phyloP scores from a whole-genome alignment of 2,329 filamentous ascomycete genomes.

The Emmonsiellopsis sp. region DNA sequence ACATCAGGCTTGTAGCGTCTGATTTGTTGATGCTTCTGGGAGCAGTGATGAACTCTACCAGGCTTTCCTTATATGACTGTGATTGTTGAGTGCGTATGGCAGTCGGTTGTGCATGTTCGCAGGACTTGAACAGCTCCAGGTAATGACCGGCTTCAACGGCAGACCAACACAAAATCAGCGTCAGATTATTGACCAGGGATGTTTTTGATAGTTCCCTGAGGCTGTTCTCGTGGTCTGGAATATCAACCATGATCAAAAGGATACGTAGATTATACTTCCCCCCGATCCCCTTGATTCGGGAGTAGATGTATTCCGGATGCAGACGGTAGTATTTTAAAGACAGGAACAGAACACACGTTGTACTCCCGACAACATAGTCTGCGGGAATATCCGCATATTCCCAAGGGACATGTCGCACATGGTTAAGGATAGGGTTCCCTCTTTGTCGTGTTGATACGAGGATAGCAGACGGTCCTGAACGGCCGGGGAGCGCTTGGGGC shows the following conservation, averaged over 20 bases:
- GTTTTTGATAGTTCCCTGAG: constrained; percentile 88
- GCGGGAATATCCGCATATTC: constrained; percentile 96
- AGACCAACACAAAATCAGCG: constrained; percentile 87
- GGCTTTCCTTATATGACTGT: constrained; percentile 70
- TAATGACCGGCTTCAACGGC: constrained; percentile 89
- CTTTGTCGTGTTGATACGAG: constrained; percentile 87
- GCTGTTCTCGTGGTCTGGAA: constrained; percentile 83
- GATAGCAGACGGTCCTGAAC: constrained; percentile 62
- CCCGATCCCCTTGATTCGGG: constrained; percentile 72
- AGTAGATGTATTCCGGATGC: constrained; percentile 97
- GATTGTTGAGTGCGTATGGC: constrained; percentile 81
- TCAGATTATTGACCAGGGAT: constrained; percentile 83
- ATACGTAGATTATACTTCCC: constrained; percentile 81
- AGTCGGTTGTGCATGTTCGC: constrained; percentile 72
- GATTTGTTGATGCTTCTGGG: constrained; percentile 89
- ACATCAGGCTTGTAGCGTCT: constrained; percentile 81
- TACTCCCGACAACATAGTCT: constrained; percentile 79
- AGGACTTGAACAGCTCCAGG: constrained; percentile 88
- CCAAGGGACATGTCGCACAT: constrained; percentile 76
- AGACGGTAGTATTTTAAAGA: constrained; percentile 95
- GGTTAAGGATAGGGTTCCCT: constrained; percentile 83
- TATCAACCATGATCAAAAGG: constrained; percentile 85
- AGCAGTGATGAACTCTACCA: constrained; percentile 87
- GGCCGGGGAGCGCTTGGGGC: constrained; percentile 69
- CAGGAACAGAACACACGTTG: constrained; percentile 84